phyloP scores from a whole-genome alignment of 2,329 filamentous ascomycete species.

The Graphiopsis chlorocephala region DNA sequence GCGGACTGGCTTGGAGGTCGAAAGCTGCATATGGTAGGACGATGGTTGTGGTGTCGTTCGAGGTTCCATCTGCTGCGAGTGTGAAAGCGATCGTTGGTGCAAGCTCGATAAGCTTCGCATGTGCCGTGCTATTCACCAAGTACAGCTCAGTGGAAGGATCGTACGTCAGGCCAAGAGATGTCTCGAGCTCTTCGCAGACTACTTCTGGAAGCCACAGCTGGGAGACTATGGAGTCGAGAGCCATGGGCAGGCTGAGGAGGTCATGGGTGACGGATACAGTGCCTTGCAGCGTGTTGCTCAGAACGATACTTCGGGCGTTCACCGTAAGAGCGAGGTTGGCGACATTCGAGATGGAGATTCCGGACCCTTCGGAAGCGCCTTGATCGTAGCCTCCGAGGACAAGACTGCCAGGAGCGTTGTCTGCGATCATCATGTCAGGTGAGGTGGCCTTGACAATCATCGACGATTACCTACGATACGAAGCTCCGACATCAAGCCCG shows the following conservation, averaged over 20 bases:
- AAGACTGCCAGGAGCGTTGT: conserved; percentile 18
- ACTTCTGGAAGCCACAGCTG: conserved; percentile 40
- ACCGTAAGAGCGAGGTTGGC: conserved; percentile 6
- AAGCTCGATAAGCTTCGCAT: conserved; percentile 30
- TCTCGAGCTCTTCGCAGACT: conserved; percentile 35
- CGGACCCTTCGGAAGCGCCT: not conserved
- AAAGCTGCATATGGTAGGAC: conserved; percentile 38
- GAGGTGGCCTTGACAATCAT: not conserved
- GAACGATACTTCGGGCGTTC: conserved; percentile 11
- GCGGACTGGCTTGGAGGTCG: conserved; percentile 29
- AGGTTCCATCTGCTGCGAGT: conserved; percentile 20
- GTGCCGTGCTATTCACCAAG: conserved; percentile 36
- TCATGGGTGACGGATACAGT: not conserved
- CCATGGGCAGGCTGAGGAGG: not conserved
- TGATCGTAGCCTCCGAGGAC: conserved; percentile 38
- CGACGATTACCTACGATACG: conserved; percentile 19
- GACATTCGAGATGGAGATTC: not conserved
- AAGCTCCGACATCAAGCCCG: conserved; percentile 39
- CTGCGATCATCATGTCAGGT: not conserved
- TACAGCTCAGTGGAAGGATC: conserved; percentile 35
- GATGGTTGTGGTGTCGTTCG: conserved; percentile 23
- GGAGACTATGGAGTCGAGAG: conserved; percentile 36
- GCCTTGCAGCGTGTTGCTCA: not conserved
- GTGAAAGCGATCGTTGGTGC: conserved; percentile 42
- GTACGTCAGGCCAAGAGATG: conserved; percentile 36